phyloP scores from a whole-genome alignment of 1,139 yeast genomes.

The Yarrowia galli region DNA sequence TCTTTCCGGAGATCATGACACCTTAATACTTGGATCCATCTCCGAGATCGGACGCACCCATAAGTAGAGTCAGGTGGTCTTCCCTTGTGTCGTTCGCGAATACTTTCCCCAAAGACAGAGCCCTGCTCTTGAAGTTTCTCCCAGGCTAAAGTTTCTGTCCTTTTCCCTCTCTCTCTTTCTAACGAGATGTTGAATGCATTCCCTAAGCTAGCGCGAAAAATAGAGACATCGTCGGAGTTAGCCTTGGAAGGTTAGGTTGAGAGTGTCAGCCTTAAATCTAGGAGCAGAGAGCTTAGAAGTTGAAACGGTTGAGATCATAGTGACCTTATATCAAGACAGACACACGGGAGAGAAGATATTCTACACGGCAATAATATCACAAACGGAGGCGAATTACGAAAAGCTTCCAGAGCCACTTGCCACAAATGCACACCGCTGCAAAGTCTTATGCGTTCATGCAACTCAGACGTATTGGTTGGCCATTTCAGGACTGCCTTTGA shows the following conservation, averaged over 20 bases:
- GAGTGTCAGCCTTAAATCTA: too few relatives aligned
- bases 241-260: conserved; percentile 1
- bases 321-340: too few relatives aligned
- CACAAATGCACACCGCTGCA: conserved; percentile 25
- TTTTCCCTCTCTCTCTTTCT: neutral
- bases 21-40: neutral
- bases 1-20: neutral
- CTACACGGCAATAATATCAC: too few relatives aligned
- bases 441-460: conserved; percentile 11
- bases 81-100: neutral
- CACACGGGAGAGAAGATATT: too few relatives aligned
- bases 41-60: neutral
- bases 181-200: conserved; percentile 2
- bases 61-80: neutral
- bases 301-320: too few relatives aligned
- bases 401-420: neutral
- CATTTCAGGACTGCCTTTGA: neutral
- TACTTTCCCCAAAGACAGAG: neutral
- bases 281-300: too few relatives aligned
- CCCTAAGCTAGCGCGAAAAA: neutral
- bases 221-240: conserved; percentile 17
- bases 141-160: conserved; percentile 4
- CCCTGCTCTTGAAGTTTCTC: conserved; percentile 19
- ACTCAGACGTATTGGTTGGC: neutral
- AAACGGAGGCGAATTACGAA: neutral